Percentiles rank a stretch among this genome's conserved stretches.
Conservation (phyloP, 345 rosid genomes). For the Populus davidiana region DNA sequence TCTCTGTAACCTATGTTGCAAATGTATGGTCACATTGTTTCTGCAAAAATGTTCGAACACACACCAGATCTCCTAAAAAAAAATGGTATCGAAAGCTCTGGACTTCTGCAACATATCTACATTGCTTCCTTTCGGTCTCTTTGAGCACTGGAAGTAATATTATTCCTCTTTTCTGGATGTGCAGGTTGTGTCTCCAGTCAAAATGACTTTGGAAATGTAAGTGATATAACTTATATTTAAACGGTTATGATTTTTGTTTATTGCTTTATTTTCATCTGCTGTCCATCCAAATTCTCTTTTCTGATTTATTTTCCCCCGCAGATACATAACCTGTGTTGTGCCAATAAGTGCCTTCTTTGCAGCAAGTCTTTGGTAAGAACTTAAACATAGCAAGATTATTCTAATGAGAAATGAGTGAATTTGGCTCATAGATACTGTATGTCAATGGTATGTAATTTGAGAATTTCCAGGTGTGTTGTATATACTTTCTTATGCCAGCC, state of each 20-base stretch:
- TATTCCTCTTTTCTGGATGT: slow-evolving; percentile 5
- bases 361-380: slow-evolving; percentile 90
- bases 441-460: background rate
- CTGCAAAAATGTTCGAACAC: background rate
- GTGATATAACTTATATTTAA: slow-evolving; percentile 16
- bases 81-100: background rate
- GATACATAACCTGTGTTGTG: slow-evolving; percentile 88
- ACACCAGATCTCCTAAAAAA: too few species aligned
- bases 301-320: slow-evolving; percentile 32
- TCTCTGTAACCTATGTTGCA: background rate
- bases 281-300: slow-evolving; percentile 9
- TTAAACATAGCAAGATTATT: background rate
- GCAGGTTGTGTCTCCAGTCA: slow-evolving; percentile 93
- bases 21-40: background rate
- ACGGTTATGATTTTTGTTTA: background rate
- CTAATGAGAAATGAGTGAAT: background rate
- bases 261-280: background rate
- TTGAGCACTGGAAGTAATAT: background rate
- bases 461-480: background rate
- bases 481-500: background rate
- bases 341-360: slow-evolving; percentile 98
- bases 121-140: slow-evolving; percentile 2
- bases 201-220: slow-evolving; percentile 95
- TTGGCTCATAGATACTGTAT: background rate
- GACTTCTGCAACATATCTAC: background rate